Base-by-base conservation (phyloP, 2,329 filamentous ascomycete species). In the Neonectria hederae region DNA sequence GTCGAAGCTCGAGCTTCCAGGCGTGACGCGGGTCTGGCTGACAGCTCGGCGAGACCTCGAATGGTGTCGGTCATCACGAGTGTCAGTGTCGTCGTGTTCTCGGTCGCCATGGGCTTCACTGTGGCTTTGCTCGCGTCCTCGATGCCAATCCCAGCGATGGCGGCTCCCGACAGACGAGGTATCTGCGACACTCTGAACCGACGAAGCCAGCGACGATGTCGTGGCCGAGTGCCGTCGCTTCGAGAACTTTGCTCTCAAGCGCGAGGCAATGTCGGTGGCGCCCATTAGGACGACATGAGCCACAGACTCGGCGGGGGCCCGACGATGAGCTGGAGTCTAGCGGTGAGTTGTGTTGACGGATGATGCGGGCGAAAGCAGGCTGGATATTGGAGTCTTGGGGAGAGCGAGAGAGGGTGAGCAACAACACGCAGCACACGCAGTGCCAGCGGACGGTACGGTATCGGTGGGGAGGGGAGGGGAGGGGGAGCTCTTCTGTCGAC, bases 191-290 rank as follows among this genome's bases (percentile, higher is more conserved):
- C 75, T 68, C 69, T 67, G 72, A 58, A 68, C 77, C 55, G 76
- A 77, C 55, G 81, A 79, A 32, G 75, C 70, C 62, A 80, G 68
- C 42, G 80, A 78, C 49, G 76, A 78, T 49, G 76, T 75, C 30
- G 77, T 70, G 35, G 76, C 75, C 59, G 82, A 83, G 62, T 81
- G 78, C 67, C 82, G 78, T 64, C 75, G 70, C 46, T 81, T 76
- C 59, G 80, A 76, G 65, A 85, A 80, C 66, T 79, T 83, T 70
- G 82, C 81, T 74, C 81, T 80, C 71, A 85, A 78, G 67, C 82
- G 82, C 66, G 82, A 79, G 70, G 77, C 80, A 61, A 85, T 73
- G 67, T 83, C 81, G 40, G 73, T 69, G 58, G 71, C 69, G 63
- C 81, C 82, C 82, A 84, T 84, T 59, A 66, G 59, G 54, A 66